phyloP scores from a whole-genome alignment of 2,329 filamentous ascomycete genomes.

The Botrytis elliptica region DNA sequence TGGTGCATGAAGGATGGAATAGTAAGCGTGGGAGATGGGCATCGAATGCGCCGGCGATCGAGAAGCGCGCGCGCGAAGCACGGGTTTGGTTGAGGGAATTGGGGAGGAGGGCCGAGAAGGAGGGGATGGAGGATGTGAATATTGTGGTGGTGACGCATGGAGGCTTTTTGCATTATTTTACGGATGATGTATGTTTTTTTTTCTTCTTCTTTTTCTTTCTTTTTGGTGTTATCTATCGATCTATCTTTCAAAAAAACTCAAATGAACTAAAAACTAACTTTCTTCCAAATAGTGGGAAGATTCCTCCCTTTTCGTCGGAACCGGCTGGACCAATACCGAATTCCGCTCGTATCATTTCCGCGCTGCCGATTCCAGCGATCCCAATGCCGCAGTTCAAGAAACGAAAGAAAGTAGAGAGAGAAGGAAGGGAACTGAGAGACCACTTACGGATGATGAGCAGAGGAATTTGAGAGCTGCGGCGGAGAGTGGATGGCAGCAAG shows the following conservation, averaged over 20 bases:
- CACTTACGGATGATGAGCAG: constrained; percentile 34
- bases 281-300: constrained; percentile 47
- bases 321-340: constrained; percentile 39
- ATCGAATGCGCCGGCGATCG: constrained; percentile 36
- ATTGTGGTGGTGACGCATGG: constrained; percentile 80
- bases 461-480: constrained; percentile 29
- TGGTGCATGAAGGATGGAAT: constrained; percentile 12
- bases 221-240: not conserved
- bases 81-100: constrained; percentile 57
- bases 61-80: constrained; percentile 55
- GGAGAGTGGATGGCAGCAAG: constrained; percentile 23
- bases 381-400: constrained; percentile 27
- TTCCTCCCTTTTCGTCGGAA: constrained; percentile 32
- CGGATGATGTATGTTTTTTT: constrained; percentile 61
- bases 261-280: not conserved
- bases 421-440: constrained; percentile 31
- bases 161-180: constrained; percentile 80
- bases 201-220: not conserved
- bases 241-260: not conserved
- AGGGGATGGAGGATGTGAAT: constrained; percentile 53
- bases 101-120: not conserved
- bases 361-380: constrained; percentile 25
- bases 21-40: constrained; percentile 35
- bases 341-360: constrained; percentile 35
- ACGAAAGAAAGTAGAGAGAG: constrained; percentile 32